Percentiles rank a stretch among this genome's conserved stretches.
Conservation (phyloP, 768 basidiomycete species). For the Lenzites betulinus region DNA sequence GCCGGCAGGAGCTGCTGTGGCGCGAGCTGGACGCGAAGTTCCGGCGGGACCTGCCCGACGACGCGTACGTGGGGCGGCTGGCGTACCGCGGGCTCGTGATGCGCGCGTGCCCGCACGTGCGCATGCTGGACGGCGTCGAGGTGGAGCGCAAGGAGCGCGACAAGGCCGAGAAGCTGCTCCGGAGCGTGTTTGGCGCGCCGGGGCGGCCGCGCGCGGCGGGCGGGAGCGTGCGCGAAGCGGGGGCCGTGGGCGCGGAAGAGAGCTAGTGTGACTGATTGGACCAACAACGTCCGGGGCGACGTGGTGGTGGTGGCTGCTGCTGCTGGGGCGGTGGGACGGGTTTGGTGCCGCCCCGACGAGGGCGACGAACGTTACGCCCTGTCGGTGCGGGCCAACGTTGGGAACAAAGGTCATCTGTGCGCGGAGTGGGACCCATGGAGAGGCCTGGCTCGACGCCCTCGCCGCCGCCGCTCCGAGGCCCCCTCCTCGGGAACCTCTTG, state of each 20-base stretch:
- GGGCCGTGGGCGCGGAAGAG: constrained; percentile 4
- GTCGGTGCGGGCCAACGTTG: no score
- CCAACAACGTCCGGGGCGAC: background rate
- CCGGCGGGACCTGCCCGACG: constrained; percentile 88
- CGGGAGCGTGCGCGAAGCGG: constrained; percentile 2
- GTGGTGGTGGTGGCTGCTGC: background rate
- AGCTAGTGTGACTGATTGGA: constrained; percentile 8
- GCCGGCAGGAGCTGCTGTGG: constrained; percentile 47
- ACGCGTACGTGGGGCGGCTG: constrained; percentile 80
- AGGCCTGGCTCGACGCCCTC: no score
- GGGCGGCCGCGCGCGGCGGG: background rate
- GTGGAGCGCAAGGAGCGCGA: constrained; percentile 81
- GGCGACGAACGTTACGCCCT: no score
- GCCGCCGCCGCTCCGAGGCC: no score
- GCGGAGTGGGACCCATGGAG: no score
- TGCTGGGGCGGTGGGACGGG: background rate
- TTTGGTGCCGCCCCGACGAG: background rate
- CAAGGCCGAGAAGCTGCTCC: constrained; percentile 75
- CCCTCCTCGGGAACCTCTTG: no score
- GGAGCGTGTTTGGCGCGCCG: constrained; percentile 42
- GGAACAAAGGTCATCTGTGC: no score
- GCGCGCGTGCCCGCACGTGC: constrained; percentile 65
- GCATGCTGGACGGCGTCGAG: constrained; percentile 83
- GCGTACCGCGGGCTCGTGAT: constrained; percentile 90
- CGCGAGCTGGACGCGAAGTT: constrained; percentile 81